Percentiles rank a stretch among this genome's conserved stretches.
Evolutionary conservation across 1,284 basidiomycete genomes (phyloP).

Genomic region (Ceratobasidium sp.): DNA sequence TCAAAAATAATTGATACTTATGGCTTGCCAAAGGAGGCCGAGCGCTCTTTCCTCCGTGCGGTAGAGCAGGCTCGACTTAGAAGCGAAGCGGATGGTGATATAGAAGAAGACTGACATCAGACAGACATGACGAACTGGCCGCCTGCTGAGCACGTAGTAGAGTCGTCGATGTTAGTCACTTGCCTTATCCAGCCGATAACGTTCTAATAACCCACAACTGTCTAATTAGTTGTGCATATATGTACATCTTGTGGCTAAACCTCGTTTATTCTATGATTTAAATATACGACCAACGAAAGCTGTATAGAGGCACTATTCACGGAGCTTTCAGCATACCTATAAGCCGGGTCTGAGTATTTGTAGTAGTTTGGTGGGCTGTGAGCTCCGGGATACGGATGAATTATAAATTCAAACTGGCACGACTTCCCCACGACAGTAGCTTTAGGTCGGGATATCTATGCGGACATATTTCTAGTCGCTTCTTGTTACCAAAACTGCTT

Average conservation of each 20-base stretch:
- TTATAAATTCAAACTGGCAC: constrained; percentile 26
- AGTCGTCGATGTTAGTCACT: neutral
- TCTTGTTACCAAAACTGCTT: neutral
- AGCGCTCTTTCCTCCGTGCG: constrained; percentile 48
- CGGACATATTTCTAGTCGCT: neutral
- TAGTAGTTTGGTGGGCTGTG: constrained; percentile 1
- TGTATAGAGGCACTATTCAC: neutral
- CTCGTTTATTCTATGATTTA: neutral
- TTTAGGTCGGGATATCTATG: neutral
- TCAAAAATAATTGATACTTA: constrained; percentile 36
- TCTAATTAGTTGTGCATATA: no score
- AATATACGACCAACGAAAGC: neutral
- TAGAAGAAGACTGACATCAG: constrained; percentile 1
- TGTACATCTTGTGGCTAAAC: no score
- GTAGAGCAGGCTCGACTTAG: constrained; percentile 50
- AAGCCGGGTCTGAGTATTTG: neutral
- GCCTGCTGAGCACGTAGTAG: neutral
- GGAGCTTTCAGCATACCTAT: no score
- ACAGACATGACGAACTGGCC: neutral
- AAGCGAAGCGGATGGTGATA: constrained; percentile 18
- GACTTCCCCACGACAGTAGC: neutral
- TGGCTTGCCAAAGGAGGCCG: constrained; percentile 42
- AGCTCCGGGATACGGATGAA: neutral
- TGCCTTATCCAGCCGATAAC: neutral
- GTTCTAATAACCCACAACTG: no score